phyloP scores from a whole-genome alignment of 139 green algal genomes.

The Chlamydomonas eustigma region DNA sequence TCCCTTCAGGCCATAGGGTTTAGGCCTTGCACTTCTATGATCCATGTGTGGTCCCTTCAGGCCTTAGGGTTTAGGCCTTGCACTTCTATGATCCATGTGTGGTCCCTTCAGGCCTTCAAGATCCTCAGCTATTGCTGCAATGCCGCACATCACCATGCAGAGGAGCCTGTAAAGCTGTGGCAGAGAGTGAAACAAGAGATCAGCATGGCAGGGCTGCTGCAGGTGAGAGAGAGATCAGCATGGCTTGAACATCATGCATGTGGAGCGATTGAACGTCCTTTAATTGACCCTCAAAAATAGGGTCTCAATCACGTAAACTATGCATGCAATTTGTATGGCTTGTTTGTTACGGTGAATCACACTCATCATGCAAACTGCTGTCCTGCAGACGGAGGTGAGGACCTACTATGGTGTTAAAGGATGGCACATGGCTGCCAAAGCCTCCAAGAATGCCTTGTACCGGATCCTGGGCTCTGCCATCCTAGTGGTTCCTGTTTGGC shows the following conservation, averaged over 20 bases:
- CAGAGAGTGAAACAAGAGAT: conserved; percentile 24
- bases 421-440: neutral
- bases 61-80: too few species aligned
- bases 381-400: neutral
- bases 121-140: conserved; percentile 26
- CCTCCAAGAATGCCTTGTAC: neutral
- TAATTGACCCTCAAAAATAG: too few species aligned
- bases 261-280: too few species aligned
- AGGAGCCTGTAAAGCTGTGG: conserved; percentile 31
- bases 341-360: too few species aligned
- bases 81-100: too few species aligned
- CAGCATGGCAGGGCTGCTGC: conserved; percentile 3
- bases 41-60: too few species aligned
- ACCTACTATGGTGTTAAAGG: conserved; percentile 29
- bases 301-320: too few species aligned
- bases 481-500: neutral
- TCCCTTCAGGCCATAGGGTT: too few species aligned
- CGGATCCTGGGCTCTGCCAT: neutral
- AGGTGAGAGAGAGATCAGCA: conserved; percentile 8
- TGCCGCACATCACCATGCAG: conserved; percentile 19
- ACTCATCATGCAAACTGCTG: neutral
- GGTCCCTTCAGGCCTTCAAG: conserved; percentile 19
- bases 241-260: too few species aligned
- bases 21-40: too few species aligned
- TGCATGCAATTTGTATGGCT: too few species aligned